A percentile compares a stretch with the other conserved stretches of the same genome.
These are phyloP conservation scores for Colletotrichum lentis DNA, from an alignment of 2,329 filamentous ascomycete species.

Conservation along the genomic window DNA sequence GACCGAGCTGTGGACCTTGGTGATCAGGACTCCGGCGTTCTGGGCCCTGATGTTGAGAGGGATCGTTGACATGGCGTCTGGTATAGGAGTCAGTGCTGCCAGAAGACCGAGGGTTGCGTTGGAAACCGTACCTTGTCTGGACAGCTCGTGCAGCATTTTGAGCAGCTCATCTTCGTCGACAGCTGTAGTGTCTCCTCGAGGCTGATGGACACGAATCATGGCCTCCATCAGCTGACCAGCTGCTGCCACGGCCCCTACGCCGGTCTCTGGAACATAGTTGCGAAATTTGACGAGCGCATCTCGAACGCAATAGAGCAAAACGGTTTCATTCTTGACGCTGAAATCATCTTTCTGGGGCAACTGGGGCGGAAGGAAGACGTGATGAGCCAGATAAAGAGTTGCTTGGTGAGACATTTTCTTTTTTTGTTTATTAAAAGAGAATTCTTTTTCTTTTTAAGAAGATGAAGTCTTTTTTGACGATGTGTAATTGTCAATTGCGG, in stretches of 20 bases:
- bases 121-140: neutral
- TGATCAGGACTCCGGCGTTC: constrained; percentile 49
- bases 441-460: neutral
- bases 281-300: neutral
- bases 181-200: neutral
- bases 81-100: neutral
- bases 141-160: neutral
- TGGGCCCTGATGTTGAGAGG: constrained; percentile 46
- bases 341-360: constrained; percentile 41
- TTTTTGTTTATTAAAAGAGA: neutral
- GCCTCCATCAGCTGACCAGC: neutral
- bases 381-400: constrained; percentile 34
- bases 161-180: neutral
- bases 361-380: constrained; percentile 47
- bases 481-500: neutral
- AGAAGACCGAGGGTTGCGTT: too few species aligned
- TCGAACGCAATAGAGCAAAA: neutral
- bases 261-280: neutral
- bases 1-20: constrained; percentile 35
- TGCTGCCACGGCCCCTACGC: neutral
- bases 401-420: neutral
- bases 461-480: neutral
- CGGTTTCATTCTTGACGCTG: neutral
- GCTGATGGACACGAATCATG: neutral
- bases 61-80: constrained; percentile 36